phyloP scores from a whole-genome alignment of 108 stramenopile species.

The Nitzschia sp. region DNA sequence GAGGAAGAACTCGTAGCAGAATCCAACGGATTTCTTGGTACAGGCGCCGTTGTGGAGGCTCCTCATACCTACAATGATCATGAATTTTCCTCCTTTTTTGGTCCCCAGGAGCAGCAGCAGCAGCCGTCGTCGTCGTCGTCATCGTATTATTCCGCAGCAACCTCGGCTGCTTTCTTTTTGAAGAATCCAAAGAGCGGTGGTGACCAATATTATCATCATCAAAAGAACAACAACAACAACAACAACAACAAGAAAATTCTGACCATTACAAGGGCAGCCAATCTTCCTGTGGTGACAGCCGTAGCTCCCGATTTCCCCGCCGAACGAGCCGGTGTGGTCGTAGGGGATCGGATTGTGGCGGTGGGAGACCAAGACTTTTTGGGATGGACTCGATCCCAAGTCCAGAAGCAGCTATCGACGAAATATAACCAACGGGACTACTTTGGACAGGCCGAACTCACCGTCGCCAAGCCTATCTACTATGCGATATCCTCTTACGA shows the following conservation, averaged over 20 bases:
- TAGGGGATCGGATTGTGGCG: conserved; percentile 83
- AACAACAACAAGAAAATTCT: conserved; percentile 7
- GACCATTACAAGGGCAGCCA: conserved; percentile 36
- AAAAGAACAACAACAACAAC: not conserved
- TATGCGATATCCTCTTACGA: conserved; percentile 2
- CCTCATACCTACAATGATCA: conserved; percentile 7
- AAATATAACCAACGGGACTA: conserved; percentile 54
- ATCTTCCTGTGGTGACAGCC: conserved; percentile 75
- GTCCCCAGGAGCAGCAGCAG: not conserved
- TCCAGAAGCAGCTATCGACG: conserved; percentile 26
- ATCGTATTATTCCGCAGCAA: not conserved
- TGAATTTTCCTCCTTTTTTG: conserved; percentile 2
- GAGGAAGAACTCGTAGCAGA: conserved; percentile 44
- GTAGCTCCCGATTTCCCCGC: conserved; percentile 77
- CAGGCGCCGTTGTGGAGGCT: conserved; percentile 66
- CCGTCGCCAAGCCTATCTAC: conserved; percentile 76
- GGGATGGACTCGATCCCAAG: conserved; percentile 42
- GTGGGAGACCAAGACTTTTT: conserved; percentile 64
- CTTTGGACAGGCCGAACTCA: conserved; percentile 61
- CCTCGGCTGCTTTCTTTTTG: not conserved
- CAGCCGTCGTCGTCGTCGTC: no score
- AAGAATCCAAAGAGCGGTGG: no score
- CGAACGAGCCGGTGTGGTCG: conserved; percentile 78
- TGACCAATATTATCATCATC: no score
- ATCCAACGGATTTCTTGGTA: conserved; percentile 66